A percentile compares a stretch with the other conserved stretches of the same genome.
Evolutionary conservation across 2,329 filamentous ascomycete species (phyloP).

Genomic region (Hawksworthiomyces lignivorus): DNA sequence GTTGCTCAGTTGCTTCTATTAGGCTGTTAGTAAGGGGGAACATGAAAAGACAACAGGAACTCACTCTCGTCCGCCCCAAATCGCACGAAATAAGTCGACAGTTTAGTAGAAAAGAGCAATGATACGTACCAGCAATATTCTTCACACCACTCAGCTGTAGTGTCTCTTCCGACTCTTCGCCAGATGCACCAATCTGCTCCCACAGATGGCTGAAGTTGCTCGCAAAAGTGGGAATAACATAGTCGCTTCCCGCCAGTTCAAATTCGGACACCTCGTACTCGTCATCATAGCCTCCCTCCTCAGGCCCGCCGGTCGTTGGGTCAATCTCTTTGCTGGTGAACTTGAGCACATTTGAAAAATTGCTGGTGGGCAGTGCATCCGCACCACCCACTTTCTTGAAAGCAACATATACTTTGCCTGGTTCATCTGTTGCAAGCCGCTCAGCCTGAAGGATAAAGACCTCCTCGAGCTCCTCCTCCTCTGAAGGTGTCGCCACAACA

Average conservation of each 20-base stretch:
- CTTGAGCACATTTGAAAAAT: slow-evolving; percentile 87
- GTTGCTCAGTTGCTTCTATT: slow-evolving; percentile 83
- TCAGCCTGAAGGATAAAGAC: slow-evolving; percentile 90
- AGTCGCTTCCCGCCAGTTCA: slow-evolving; percentile 85
- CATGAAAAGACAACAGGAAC: slow-evolving; percentile 1
- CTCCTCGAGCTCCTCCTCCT: slow-evolving; percentile 79
- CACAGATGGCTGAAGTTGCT: slow-evolving; percentile 93
- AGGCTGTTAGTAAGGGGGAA: slow-evolving; percentile 13
- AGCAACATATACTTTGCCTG: slow-evolving; percentile 89
- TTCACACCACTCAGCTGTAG: slow-evolving; percentile 80
- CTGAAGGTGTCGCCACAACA: slow-evolving; percentile 68
- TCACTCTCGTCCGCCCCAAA: no score
- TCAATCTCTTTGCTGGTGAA: slow-evolving; percentile 99
- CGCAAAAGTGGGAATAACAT: slow-evolving; percentile 86
- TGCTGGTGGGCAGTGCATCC: slow-evolving; percentile 66
- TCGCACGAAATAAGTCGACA: no score
- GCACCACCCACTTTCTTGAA: slow-evolving; percentile 80
- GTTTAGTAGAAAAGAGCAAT: background rate
- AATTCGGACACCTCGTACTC: slow-evolving; percentile 96
- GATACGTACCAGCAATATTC: slow-evolving; percentile 75
- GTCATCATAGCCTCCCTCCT: slow-evolving; percentile 89
- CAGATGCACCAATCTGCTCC: slow-evolving; percentile 84
- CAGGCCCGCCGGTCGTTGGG: slow-evolving; percentile 83
- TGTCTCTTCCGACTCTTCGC: slow-evolving; percentile 87
- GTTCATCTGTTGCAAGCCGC: slow-evolving; percentile 73